Evolutionary conservation across 139 green algal genomes (phyloP).

Genomic region (Chlorella sorokiniana): DNA sequence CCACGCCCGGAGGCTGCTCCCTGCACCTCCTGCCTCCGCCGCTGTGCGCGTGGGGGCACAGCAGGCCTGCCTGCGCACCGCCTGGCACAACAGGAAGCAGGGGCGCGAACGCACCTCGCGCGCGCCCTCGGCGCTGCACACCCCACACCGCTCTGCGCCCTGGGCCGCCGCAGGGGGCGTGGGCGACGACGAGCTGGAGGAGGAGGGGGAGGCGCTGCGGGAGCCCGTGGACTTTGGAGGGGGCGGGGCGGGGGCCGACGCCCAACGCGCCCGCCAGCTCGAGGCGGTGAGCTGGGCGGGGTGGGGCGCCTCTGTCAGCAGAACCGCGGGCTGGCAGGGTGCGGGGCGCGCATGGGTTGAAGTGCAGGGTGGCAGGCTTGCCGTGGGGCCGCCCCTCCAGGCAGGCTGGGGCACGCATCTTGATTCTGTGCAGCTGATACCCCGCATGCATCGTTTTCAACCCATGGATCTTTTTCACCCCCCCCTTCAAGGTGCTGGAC

Average conservation of each 20-base stretch:
- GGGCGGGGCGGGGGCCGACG: neutral
- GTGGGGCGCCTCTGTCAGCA: neutral
- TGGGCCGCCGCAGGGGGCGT: neutral
- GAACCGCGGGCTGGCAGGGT: no score
- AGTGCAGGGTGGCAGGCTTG: no score
- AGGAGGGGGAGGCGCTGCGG: slow-evolving; percentile 27
- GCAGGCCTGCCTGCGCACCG: no score
- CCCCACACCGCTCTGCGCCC: neutral
- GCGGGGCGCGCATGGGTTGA: no score
- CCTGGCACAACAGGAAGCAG: no score
- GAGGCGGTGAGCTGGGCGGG: slow-evolving; percentile 3
- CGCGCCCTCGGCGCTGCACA: no score
- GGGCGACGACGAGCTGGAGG: slow-evolving; percentile 16
- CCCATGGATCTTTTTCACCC: no score
- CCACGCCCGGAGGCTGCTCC: no score
- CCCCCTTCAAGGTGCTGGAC: slow-evolving; percentile 21
- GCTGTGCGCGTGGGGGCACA: neutral
- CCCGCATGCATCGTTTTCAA: neutral
- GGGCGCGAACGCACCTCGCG: no score
- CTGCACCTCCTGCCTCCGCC: no score
- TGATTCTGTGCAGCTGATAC: neutral
- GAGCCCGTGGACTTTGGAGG: slow-evolving; percentile 15
- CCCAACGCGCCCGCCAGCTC: neutral
- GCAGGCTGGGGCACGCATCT: no score
- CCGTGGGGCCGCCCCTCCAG: no score